Evolutionary conservation across 164 flowering plant species (phyloP).

Genomic region (Cinnamomum micranthum): DNA sequence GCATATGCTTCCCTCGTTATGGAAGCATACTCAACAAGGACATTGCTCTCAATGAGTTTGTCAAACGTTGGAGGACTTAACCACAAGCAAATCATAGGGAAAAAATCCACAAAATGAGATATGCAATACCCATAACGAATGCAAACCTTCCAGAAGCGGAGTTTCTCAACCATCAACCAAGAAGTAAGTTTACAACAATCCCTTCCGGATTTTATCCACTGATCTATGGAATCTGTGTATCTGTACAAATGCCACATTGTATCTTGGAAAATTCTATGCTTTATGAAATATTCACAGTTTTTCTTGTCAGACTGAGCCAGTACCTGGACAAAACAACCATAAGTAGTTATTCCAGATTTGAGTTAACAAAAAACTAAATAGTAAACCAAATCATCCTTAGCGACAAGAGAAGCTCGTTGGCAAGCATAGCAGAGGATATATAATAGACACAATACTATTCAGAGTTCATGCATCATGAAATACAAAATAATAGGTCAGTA

Average conservation of each 20-base stretch:
- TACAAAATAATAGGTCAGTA: too few species aligned
- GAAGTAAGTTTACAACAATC: constrained; percentile 60
- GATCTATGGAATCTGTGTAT: constrained; percentile 44
- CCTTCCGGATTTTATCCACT: constrained; percentile 63
- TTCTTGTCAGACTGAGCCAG: constrained; percentile 66
- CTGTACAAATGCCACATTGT: constrained; percentile 60
- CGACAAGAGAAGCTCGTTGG: neutral
- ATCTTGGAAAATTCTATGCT: constrained; percentile 47
- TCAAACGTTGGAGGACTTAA: constrained; percentile 62
- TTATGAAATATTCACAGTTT: constrained; percentile 47
- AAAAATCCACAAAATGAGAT: constrained; percentile 56
- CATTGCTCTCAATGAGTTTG: constrained; percentile 45
- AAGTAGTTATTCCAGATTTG: constrained; percentile 1
- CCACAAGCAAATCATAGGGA: constrained; percentile 79
- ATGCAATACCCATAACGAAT: constrained; percentile 62
- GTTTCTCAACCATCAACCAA: constrained; percentile 75
- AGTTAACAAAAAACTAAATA: neutral
- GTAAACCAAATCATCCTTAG: neutral
- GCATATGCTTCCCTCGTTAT: constrained; percentile 65
- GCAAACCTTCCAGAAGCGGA: constrained; percentile 83
- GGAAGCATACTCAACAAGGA: constrained; percentile 62
- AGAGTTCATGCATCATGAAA: neutral
- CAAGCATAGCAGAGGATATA: neutral
- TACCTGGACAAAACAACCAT: constrained; percentile 40
- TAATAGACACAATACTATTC: neutral